Evolutionary conservation across 768 basidiomycete species (phyloP), one percentile per base, ranked within the genome.

Genomic region (Trametes meyenii): DNA sequence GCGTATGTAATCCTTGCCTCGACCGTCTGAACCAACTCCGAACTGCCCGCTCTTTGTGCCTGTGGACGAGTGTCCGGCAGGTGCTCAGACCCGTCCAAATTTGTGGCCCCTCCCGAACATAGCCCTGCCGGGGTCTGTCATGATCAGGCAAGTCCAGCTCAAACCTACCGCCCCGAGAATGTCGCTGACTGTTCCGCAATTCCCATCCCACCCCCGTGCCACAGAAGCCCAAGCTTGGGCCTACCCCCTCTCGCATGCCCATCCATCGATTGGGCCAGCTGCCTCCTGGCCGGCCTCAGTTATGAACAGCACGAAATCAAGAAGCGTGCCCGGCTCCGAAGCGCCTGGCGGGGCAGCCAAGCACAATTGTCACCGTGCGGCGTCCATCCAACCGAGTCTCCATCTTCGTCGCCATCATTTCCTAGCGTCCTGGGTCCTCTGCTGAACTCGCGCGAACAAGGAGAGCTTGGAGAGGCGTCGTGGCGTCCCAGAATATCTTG

Each of bases 51-150:
- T 12, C 29, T 36, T 19, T 50, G 53, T 55, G 36, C 26, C 43
- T 29, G 55, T 26, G 24, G n/a, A 36, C 23, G 7, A 51, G 55
- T 50, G 50, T 5, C 45, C 21, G 21, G 45, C 21, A 6, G 42
- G 33, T 38, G 42, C 54, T 36, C 60, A 35, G 61, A 62, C 48
- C 40, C 26, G 35, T 21, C 55, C 50, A 45, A 45, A 52, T 56
- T 3, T 44, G 43, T 44, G 43, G 8, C 43, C 43, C 43, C 8
- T n/a, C n/a, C n/a, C n/a, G n/a, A n/a, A n/a, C n/a, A n/a, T n/a
- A n/a, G n/a, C n/a, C n/a, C n/a, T n/a, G n/a, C 43, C 23, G 45
- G 21, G 13, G 7, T 46, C 21, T 36, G 35, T 36, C 29, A 33
- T 33, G 29, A 33, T 33, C 29, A 33, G 16, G 33, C 19, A 39